Base-by-base conservation (phyloP, 331 rosid genomes). In the Pyrus hybrid region DNA sequence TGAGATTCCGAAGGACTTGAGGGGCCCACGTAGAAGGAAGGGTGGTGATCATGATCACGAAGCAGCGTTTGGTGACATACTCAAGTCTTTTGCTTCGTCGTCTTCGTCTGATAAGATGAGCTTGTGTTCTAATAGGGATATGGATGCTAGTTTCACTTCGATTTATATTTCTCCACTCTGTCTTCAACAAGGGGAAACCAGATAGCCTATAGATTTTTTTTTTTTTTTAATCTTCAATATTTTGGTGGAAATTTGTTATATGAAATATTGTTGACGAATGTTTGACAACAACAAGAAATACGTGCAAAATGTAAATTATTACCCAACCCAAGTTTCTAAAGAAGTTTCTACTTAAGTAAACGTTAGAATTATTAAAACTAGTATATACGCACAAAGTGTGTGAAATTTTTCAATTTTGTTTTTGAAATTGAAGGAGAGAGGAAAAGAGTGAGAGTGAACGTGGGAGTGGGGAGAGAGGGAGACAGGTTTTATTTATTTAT, bases 41-140 rank as follows among this genome's bases (percentile, higher is more conserved):
- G 77, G 68, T 63, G 77, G 68, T 63, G 62, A 21, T 63, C 43
- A 8, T 56, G 67, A 71, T 57, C 28, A 7, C 54, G 20, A 21
- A n/a, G 86, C 81, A 7, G 91, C 90, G 8, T 86, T 90, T 54
- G 91, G 88, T 62, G 86, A 87, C 25, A 82, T 85, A n/a, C 8
- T 87, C 81, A 76, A 78, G 63, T 86, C 90, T 3, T 78, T 83
- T 78, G 83, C 83, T 5, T 81, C 93, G 8, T 79, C 93, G 1
- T 83, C 91, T 25, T 85, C 89, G 13, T 82, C 80, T 74, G 93
- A 75, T 18, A 82, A 70, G 35, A 75, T 83, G 81, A 87, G 85
- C 13, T 68, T 83, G 7, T 32, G 75, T 7, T 83, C 91, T 9
- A 80, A 77, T 32, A 80, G 68, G 45, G 85, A 74, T 10, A 66